Evolutionary conservation across 495 filamentous ascomycete species (phyloP).

Genomic region (Podospora didyma): DNA sequence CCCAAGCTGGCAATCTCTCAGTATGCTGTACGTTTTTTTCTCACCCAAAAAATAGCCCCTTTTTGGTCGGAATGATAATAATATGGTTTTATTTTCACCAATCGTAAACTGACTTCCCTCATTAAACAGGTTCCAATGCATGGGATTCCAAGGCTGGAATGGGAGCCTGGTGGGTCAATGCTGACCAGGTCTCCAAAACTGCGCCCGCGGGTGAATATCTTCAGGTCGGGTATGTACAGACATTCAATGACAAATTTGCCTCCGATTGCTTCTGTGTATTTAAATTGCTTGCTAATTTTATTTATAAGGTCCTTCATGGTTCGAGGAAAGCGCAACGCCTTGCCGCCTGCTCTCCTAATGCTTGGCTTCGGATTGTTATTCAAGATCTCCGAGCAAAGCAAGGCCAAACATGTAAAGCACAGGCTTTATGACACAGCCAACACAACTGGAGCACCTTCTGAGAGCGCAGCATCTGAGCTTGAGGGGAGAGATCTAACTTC

Average conservation of each 20-base stretch:
- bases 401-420: constrained; percentile 72
- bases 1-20: constrained; percentile 80
- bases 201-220: constrained; percentile 75
- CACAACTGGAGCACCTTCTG: constrained; percentile 7
- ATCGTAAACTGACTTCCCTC: too few species aligned
- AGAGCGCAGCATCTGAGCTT: not conserved
- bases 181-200: constrained; percentile 83
- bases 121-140: constrained; percentile 53
- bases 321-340: constrained; percentile 79
- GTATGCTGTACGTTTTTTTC: constrained; percentile 54
- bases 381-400: constrained; percentile 84
- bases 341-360: constrained; percentile 83
- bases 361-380: constrained; percentile 87
- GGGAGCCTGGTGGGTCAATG: constrained; percentile 90
- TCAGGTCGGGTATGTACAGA: constrained; percentile 49
- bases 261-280: not conserved
- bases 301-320: constrained; percentile 59
- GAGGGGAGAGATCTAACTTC: constrained; percentile 15
- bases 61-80: not conserved
- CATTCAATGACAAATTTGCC: too few species aligned
- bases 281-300: not conserved
- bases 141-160: constrained; percentile 97
- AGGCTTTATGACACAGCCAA: constrained; percentile 48
- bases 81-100: not conserved
- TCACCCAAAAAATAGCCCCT: not conserved